Base-by-base conservation (phyloP, 805 yeast species). In the Jamesozyma lodderae region DNA sequence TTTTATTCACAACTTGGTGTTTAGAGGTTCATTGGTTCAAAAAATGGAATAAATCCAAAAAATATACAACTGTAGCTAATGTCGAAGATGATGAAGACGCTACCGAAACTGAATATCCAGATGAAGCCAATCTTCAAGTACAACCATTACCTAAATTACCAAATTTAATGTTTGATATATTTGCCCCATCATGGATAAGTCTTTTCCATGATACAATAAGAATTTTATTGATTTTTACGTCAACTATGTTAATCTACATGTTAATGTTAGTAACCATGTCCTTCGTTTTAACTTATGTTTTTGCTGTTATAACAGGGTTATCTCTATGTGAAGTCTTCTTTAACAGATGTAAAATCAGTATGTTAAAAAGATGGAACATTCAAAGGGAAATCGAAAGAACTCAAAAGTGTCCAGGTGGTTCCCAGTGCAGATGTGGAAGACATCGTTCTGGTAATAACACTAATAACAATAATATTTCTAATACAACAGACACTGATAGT, bases 231-330 rank as follows among this genome's bases (percentile, higher is more conserved):
- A 69, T 77, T 9, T 77, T 82, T 44, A 54, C 75, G 14, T 73
- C 82, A 3, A 80, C 82, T 16, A 65, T 81, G 68, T 53, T 82
- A 35, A 79, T 81, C 10, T 82, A 77, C 53, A 79, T 79, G 25
- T 60, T 82, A 49, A 82, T 82, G 94, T 68, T 82, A 62, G 87
- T 77, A 13, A 81, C 81, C 5, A 82, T 82, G 94, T 67, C 81
- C 29, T 81, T 67, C 53, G 70, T 80, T 7, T 47, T 80, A 33
- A 60, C 75, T 0, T 82, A 82, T 47, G 79, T 82, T 57, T 82
- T 82, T 60, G 90, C 84, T 2, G 77, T 80, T 22, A 73, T 79
- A 14, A 49, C 77, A 14, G 94, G 94, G 9, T 62, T 80, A 42
- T 70, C 87, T 0, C 62, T 80, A 40, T 84, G 85, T 26, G 83